A percentile compares a stretch with the other conserved stretches of the same genome.
Evolutionary conservation across 2,329 filamentous ascomycete genomes (phyloP).

Genomic region (Hypoxylon sp.): DNA sequence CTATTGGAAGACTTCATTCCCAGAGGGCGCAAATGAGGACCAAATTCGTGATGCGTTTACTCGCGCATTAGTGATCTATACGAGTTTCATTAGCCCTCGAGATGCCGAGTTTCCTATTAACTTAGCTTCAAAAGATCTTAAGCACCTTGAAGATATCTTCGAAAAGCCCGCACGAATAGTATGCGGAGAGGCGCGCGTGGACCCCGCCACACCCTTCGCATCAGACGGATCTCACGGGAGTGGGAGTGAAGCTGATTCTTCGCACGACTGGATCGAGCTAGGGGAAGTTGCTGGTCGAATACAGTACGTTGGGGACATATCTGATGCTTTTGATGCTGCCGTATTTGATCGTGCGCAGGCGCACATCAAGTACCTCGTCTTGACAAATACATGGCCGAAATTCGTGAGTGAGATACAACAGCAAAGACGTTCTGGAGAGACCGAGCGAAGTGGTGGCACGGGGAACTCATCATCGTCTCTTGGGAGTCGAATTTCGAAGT

Average conservation of each 20-base stretch:
- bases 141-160: conserved; percentile 68
- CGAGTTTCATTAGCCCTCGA: conserved; percentile 69
- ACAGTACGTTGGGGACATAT: conserved; percentile 57
- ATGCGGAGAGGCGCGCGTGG: conserved; percentile 57
- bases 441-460: conserved; percentile 39
- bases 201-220: conserved; percentile 60
- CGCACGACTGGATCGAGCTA: conserved; percentile 34
- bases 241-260: conserved; percentile 11
- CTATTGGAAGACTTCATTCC: conserved; percentile 65
- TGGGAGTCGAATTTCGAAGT: conserved; percentile 37
- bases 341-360: conserved; percentile 71
- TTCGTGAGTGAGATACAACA: conserved; percentile 59
- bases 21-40: conserved; percentile 42
- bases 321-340: conserved; percentile 61
- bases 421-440: conserved; percentile 42
- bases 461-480: conserved; percentile 38
- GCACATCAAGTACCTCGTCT: conserved; percentile 75
- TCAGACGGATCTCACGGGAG: conserved; percentile 40
- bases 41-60: conserved; percentile 66
- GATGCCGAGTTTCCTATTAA: conserved; percentile 77
- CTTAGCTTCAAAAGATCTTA: conserved; percentile 69
- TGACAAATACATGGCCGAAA: conserved; percentile 77
- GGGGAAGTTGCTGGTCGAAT: conserved; percentile 35
- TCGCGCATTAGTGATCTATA: conserved; percentile 71
- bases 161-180: conserved; percentile 64